Conservation (phyloP, 2,329 filamentous ascomycete species). For the Trichocomaceae sp. region DNA sequence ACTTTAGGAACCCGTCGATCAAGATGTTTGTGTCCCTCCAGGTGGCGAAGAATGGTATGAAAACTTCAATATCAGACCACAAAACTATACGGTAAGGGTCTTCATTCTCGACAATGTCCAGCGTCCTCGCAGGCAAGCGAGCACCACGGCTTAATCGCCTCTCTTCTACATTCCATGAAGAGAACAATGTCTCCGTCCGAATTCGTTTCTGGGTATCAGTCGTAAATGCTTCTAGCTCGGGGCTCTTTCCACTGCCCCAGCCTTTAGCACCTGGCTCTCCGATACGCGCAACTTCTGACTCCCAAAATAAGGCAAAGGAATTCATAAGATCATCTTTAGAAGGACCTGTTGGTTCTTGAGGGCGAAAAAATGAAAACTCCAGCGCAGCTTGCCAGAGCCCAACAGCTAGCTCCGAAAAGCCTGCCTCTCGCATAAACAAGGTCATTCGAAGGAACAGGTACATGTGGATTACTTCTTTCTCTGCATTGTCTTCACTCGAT, state of each 20-base stretch:
- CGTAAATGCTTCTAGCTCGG: slow-evolving; percentile 29
- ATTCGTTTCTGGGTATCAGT: slow-evolving; percentile 21
- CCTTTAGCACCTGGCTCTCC: slow-evolving; percentile 67
- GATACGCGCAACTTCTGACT: slow-evolving; percentile 70
- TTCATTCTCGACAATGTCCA: slow-evolving; percentile 68
- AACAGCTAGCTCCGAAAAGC: slow-evolving; percentile 68
- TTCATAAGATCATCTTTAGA: slow-evolving; percentile 16
- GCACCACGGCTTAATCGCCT: slow-evolving; percentile 42
- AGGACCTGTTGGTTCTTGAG: slow-evolving; percentile 28
- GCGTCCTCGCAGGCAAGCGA: slow-evolving; percentile 61
- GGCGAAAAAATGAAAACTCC: slow-evolving; percentile 62
- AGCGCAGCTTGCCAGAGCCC: slow-evolving; percentile 78
- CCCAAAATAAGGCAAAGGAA: slow-evolving; percentile 74
- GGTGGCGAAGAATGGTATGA: slow-evolving; percentile 43
- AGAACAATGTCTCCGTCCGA: slow-evolving; percentile 28
- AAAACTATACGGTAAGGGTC: slow-evolving; percentile 80
- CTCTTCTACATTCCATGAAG: slow-evolving; percentile 50
- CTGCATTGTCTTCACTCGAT: slow-evolving; percentile 15
- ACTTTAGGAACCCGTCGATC: slow-evolving; percentile 64
- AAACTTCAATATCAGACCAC: slow-evolving; percentile 64
- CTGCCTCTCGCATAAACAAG: slow-evolving; percentile 65
- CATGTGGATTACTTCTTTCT: slow-evolving; percentile 42
- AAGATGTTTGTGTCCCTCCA: slow-evolving; percentile 41
- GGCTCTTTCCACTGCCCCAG: slow-evolving; percentile 47
- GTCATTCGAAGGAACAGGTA: slow-evolving; percentile 73